Base-by-base conservation (phyloP, 1,284 basidiomycete species). In the Trichosporon faecale region DNA sequence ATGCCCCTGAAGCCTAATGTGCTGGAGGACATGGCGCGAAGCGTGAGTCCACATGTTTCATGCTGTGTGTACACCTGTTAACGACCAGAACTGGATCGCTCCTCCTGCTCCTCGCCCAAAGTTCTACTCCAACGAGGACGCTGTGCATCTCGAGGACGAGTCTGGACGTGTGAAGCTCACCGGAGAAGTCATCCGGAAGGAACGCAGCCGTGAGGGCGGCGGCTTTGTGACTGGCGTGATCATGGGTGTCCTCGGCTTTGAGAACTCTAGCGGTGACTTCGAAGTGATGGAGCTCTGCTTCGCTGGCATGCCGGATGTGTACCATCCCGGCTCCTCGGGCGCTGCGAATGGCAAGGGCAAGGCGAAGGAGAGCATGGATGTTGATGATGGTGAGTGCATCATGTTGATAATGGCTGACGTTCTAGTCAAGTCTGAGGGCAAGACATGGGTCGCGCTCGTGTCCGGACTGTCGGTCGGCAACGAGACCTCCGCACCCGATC, bases 1-100 rank as follows among this genome's bases (percentile, higher is more conserved):
- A 98, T 99, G 97, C 93, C 93, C 3, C 87, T 98, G 69, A 99
- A 99, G 81, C 96, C 96, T 0, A 98, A 98, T 77, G 93, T 99
- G 14, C 87, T 99, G 68, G 91, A 95, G 77, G 97, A 99, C 75
- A 88, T 99, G 75, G 94, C 91, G 14, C 87, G 93, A 79, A 94
- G 99, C 78, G 96, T 97, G 78, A 77, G 91, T 63, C 25, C 14
- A 3, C 66, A 23, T 60, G 23, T 27, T 12, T n/a, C 65, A 63
- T 14, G 37, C n/a, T 44, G 5, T n/a, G 4, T 5, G 1, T 25
- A 16, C 18, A 8, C 21, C 5, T 14, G 9, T n/a, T 35, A 8
- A 21, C 65, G 49, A 70, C 65, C 77, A 97, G 94, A 92, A 93
- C 82, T 94, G 93, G 70, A 89, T 98, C 68, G 91, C 93, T 3